These are phyloP conservation scores for Penicillium polonicum DNA, from an alignment of 2,329 filamentous ascomycete genomes.

Conservation along the genomic window DNA sequence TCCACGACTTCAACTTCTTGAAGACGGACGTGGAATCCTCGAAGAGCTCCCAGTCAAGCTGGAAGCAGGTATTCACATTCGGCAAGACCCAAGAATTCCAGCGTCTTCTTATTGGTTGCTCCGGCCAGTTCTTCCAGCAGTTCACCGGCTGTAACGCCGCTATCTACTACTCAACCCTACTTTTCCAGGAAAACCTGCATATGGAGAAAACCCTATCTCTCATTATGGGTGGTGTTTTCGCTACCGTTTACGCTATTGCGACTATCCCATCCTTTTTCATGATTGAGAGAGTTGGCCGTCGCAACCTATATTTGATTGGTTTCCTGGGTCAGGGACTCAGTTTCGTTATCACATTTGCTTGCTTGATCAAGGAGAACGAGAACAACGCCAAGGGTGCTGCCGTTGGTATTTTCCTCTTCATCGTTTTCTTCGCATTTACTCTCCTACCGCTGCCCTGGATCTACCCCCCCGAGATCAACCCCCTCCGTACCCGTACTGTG, in stretches of 20 bases:
- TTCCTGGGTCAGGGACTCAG: slow-evolving; percentile 30
- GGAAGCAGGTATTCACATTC: slow-evolving; percentile 28
- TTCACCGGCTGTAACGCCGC: slow-evolving; percentile 48
- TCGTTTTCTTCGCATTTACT: slow-evolving; percentile 64
- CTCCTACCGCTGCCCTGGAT: slow-evolving; percentile 8
- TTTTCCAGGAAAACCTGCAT: slow-evolving; percentile 45
- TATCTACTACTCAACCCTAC: slow-evolving; percentile 46
- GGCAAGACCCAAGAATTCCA: slow-evolving; percentile 35
- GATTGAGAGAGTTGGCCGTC: slow-evolving; percentile 42
- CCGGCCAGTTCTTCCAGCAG: slow-evolving; percentile 43
- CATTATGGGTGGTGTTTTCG: slow-evolving; percentile 30
- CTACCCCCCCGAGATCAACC: slow-evolving; percentile 40
- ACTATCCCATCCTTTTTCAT: slow-evolving; percentile 28
- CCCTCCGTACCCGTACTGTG: slow-evolving; percentile 53
- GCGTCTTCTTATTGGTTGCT: slow-evolving; percentile 32
- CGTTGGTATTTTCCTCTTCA: slow-evolving; percentile 66
- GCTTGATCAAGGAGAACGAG: slow-evolving; percentile 27
- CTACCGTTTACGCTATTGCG: slow-evolving; percentile 29
- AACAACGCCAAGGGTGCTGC: slow-evolving; percentile 37
- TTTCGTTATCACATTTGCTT: slow-evolving; percentile 37
- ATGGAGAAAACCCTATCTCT: slow-evolving; percentile 21
- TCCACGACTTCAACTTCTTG: slow-evolving; percentile 37
- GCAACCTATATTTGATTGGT: slow-evolving; percentile 36
- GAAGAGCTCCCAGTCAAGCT: slow-evolving; percentile 33
- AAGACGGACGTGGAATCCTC: slow-evolving; percentile 44